Evolutionary conservation across 495 filamentous ascomycete species (phyloP).

Genomic region (Aspergillus mulundensis): DNA sequence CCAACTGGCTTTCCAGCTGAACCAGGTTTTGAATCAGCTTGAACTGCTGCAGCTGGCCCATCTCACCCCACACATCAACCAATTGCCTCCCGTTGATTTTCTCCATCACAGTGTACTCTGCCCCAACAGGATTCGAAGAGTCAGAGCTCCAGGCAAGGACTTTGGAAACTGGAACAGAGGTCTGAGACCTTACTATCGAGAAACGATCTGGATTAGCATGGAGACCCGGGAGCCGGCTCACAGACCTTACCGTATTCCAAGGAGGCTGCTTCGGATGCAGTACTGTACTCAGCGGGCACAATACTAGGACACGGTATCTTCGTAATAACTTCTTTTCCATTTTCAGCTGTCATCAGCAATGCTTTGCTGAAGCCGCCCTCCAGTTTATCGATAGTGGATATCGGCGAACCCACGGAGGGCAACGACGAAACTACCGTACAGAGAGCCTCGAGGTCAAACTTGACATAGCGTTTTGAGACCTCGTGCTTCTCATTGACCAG

Average conservation of each 20-base stretch:
- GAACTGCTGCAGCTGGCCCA: constrained; percentile 17
- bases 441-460: constrained; percentile 26
- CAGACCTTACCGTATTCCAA: constrained; percentile 23
- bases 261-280: constrained; percentile 28
- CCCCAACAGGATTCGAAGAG: constrained; percentile 23
- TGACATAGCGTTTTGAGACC: constrained; percentile 18
- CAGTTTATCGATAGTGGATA: constrained; percentile 26
- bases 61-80: constrained; percentile 26
- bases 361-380: constrained; percentile 35
- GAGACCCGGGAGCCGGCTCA: background rate
- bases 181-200: constrained; percentile 19
- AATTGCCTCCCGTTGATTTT: constrained; percentile 26
- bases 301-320: constrained; percentile 24
- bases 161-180: constrained; percentile 23
- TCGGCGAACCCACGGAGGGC: constrained; percentile 16
- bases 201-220: background rate
- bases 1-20: constrained; percentile 24
- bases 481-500: constrained; percentile 25
- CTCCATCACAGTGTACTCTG: constrained; percentile 35
- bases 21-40: constrained; percentile 25
- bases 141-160: constrained; percentile 29
- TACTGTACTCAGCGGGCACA: constrained; percentile 24
- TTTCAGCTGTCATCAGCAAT: constrained; percentile 23
- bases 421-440: constrained; percentile 21
- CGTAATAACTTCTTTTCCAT: constrained; percentile 25